Conservation (phyloP, 2,329 filamentous ascomycete genomes). For the Botrytis fabae region DNA sequence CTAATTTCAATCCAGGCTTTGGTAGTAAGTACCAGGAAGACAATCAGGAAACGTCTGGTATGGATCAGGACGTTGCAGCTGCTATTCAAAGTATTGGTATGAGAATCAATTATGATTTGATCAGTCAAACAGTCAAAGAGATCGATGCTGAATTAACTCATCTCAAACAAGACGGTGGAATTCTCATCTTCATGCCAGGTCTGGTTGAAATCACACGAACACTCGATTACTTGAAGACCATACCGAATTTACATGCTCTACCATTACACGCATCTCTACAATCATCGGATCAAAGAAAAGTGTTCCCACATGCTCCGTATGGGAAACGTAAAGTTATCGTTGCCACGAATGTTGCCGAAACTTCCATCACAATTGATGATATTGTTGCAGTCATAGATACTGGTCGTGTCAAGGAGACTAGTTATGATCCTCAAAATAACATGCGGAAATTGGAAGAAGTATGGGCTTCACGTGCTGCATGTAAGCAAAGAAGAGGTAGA, state of each 20-base stretch:
- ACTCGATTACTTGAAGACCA: constrained; percentile 64
- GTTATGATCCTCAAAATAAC: constrained; percentile 86
- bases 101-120: constrained; percentile 88
- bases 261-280: constrained; percentile 91
- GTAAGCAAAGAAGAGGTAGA: constrained; percentile 89
- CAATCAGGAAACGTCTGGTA: constrained; percentile 48
- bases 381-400: constrained; percentile 95
- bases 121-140: constrained; percentile 73
- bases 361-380: constrained; percentile 97
- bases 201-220: constrained; percentile 87
- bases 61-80: constrained; percentile 63
- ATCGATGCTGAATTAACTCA: constrained; percentile 75
- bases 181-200: constrained; percentile 93
- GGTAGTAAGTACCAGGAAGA: constrained; percentile 44
- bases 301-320: constrained; percentile 73
- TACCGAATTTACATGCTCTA: constrained; percentile 71
- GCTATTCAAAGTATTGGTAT: constrained; percentile 72
- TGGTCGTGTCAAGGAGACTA: constrained; percentile 94
- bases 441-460: constrained; percentile 94
- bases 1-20: constrained; percentile 60
- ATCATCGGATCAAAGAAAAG: constrained; percentile 81
- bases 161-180: constrained; percentile 72
- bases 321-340: constrained; percentile 91
- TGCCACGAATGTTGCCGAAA: constrained; percentile 96
- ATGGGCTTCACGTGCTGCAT: constrained; percentile 91